These are phyloP conservation scores for Fusarium succisae DNA, from an alignment of 2,329 filamentous ascomycete species.

Conservation along the genomic window DNA sequence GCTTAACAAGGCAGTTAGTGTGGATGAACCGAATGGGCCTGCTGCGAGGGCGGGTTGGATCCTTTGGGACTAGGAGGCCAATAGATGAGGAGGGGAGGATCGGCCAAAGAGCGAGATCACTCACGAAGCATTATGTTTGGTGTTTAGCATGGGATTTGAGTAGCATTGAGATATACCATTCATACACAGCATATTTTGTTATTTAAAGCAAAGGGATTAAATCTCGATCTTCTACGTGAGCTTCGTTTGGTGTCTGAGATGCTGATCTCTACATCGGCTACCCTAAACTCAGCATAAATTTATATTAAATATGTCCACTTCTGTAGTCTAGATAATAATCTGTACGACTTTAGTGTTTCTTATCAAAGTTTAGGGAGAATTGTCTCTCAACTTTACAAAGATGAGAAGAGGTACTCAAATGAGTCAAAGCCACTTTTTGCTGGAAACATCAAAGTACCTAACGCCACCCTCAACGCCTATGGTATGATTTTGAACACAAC, in stretches of 20 bases:
- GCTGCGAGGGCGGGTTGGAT: constrained; percentile 36
- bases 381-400: not conserved
- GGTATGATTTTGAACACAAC: accelerated
- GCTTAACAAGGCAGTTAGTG: not conserved
- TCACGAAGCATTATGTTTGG: not conserved
- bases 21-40: constrained; percentile 10
- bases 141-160: not conserved
- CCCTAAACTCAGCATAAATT: not conserved
- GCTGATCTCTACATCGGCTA: not conserved
- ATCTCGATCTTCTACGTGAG: not conserved
- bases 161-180: constrained; percentile 14
- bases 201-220: not conserved
- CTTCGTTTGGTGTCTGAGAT: too few species aligned
- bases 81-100: not conserved
- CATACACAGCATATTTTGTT: not conserved
- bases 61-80: constrained; percentile 27
- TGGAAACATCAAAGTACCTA: not conserved
- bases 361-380: not conserved
- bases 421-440: accelerated
- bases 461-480: accelerated
- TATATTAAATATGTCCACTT: accelerated
- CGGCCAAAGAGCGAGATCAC: not conserved
- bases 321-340: too few species aligned
- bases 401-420: not conserved
- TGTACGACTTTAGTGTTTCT: not conserved